Evolutionary conservation across 1,284 basidiomycete genomes (phyloP).

Genomic region (Sporisorium scitamineum): DNA sequence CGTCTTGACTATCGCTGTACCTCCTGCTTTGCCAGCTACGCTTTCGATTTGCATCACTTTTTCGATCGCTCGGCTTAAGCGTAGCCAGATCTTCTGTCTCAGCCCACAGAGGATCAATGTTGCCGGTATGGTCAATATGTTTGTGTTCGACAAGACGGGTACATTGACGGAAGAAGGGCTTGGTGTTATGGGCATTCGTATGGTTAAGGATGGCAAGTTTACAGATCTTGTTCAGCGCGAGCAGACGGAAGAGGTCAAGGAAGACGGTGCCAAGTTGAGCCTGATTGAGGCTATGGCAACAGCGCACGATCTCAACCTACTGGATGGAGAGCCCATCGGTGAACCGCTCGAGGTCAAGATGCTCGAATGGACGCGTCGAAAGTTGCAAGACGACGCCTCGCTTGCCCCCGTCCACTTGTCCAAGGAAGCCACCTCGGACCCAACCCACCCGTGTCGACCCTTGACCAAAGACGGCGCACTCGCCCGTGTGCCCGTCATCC

Average conservation of each 20-base stretch:
- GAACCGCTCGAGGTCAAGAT: constrained; percentile 54
- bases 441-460: constrained; percentile 3
- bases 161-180: constrained; percentile 47
- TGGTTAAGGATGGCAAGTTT: constrained; percentile 16
- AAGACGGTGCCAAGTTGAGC: neutral
- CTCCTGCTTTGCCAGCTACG: constrained; percentile 38
- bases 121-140: constrained; percentile 40
- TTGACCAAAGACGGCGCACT: constrained; percentile 27
- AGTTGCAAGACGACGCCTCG: constrained; percentile 29
- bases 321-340: constrained; percentile 42
- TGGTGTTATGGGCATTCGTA: constrained; percentile 38
- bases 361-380: constrained; percentile 38
- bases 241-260: neutral
- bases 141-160: constrained; percentile 53
- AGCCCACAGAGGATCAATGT: constrained; percentile 54
- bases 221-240: constrained; percentile 12
- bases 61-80: constrained; percentile 30
- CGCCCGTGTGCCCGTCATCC: constrained; percentile 40
- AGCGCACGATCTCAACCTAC: constrained; percentile 41
- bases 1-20: constrained; percentile 43
- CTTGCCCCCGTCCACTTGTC: constrained; percentile 23
- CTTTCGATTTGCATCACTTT: constrained; percentile 42
- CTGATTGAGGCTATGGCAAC: constrained; percentile 37
- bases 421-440: neutral
- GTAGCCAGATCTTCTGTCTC: constrained; percentile 36